phyloP scores from a whole-genome alignment of 139 green algal species.

The Chlamydomonas incerta region DNA sequence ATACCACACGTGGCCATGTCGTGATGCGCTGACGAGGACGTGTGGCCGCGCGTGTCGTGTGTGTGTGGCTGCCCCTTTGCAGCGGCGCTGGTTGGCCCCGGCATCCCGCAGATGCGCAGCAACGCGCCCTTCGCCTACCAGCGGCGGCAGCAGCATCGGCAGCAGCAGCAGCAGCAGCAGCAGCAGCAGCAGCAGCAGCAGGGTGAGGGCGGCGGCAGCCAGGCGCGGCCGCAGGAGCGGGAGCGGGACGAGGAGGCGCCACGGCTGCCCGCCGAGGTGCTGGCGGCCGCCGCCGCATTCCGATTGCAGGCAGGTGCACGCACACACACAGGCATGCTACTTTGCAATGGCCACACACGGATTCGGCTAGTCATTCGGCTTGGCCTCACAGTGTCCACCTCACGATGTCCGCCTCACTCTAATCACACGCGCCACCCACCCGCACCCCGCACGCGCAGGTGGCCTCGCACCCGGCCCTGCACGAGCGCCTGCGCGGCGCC shows the following conservation, averaged over 20 bases:
- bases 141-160: neutral
- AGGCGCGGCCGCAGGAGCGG: neutral
- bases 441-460: no score
- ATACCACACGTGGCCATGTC: no score
- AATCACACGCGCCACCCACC: neutral
- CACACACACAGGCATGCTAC: neutral
- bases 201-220: neutral
- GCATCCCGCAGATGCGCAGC: neutral
- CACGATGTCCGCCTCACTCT: no score
- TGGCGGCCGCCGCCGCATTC: constrained; percentile 11
- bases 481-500: neutral
- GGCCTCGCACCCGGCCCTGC: no score
- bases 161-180: no score
- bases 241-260: neutral
- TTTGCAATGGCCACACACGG: no score
- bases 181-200: neutral
- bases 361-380: no score
- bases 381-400: no score
- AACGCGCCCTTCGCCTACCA: neutral
- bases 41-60: no score
- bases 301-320: neutral
- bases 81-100: no score
- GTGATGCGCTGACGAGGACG: no score
- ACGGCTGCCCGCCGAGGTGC: neutral
- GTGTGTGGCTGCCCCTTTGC: no score